A percentile compares a stretch with the other conserved stretches of the same genome.
These are phyloP conservation scores for Coemansia sp. DNA, from an alignment of 192 early-diverging fungal genomes.

Conservation along the genomic window DNA sequence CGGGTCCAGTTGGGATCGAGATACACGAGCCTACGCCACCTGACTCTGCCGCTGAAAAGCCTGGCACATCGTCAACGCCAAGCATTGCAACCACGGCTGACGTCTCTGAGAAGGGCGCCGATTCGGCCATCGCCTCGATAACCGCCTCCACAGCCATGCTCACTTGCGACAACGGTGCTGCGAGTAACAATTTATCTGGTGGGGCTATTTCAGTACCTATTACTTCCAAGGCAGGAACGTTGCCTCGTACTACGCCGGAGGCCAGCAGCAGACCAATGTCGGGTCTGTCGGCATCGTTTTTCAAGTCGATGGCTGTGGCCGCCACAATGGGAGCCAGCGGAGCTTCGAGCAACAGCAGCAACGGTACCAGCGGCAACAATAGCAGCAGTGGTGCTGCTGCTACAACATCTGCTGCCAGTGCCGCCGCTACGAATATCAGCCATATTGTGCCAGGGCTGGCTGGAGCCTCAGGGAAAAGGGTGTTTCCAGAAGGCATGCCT, in stretches of 20 bases:
- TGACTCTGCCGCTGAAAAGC: not conserved
- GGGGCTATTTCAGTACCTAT: not conserved
- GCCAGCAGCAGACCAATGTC: slow-evolving; percentile 15
- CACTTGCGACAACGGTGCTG: not conserved
- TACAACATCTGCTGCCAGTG: not conserved
- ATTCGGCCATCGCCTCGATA: slow-evolving; percentile 2
- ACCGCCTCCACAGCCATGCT: slow-evolving; percentile 4
- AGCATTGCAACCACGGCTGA: slow-evolving; percentile 2
- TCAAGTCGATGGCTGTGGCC: slow-evolving; percentile 11
- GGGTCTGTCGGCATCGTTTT: slow-evolving; percentile 12
- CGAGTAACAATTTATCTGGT: not conserved
- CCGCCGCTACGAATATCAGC: not conserved
- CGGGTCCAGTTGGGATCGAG: slow-evolving; percentile 27
- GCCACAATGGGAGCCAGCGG: not conserved
- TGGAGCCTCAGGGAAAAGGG: slow-evolving; percentile 22
- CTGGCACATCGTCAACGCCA: not conserved
- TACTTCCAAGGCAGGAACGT: not conserved
- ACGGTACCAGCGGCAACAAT: not conserved
- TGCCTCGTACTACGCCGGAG: not conserved
- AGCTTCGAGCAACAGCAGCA: not conserved
- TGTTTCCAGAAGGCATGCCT: slow-evolving; percentile 40
- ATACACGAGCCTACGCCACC: not conserved
- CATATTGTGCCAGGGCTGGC: slow-evolving; percentile 40
- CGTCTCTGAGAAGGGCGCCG: not conserved
- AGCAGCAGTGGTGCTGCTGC: not conserved